Percentiles rank a stretch among this genome's conserved stretches.
These are phyloP conservation scores for Clarkia xantiana DNA, from an alignment of 345 rosid genomes.

Conservation along the genomic window DNA sequence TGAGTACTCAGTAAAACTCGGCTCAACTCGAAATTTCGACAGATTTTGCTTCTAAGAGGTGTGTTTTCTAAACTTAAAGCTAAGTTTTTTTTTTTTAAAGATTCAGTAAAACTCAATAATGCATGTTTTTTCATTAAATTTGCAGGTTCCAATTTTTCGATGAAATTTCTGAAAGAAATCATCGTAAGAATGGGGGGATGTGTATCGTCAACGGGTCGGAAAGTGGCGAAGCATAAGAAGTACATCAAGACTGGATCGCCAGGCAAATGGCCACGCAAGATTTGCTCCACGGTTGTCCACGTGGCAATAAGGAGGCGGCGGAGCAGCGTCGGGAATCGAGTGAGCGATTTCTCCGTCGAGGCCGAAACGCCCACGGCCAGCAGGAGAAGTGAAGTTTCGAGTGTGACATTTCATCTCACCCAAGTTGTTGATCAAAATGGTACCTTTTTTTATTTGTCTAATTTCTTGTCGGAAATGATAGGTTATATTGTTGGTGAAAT, in stretches of 20 bases:
- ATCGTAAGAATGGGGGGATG: conserved; percentile 57
- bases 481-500: too few species aligned
- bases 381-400: conserved; percentile 46
- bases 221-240: conserved; percentile 13
- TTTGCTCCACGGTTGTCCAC: conserved; percentile 22
- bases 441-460: conserved; percentile 11
- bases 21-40: too few species aligned
- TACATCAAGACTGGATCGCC: conserved; percentile 9
- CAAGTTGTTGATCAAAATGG: conserved; percentile 53
- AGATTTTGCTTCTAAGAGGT: too few species aligned
- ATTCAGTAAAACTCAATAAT: too few species aligned
- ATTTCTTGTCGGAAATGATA: too few species aligned
- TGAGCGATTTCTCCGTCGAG: conserved; percentile 34
- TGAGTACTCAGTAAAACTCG: too few species aligned
- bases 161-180: conserved; percentile 12
- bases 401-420: conserved; percentile 40
- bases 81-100: not conserved
- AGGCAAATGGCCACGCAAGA: conserved; percentile 32
- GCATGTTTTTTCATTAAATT: too few species aligned
- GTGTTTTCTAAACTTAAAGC: too few species aligned
- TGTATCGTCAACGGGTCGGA: conserved; percentile 28
- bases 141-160: not conserved
- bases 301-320: conserved; percentile 24
- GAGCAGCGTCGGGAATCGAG: conserved; percentile 25
- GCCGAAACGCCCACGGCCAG: conserved; percentile 31